Base-by-base conservation (phyloP, 495 filamentous ascomycete species). In the Astrothelium macrocarpum region DNA sequence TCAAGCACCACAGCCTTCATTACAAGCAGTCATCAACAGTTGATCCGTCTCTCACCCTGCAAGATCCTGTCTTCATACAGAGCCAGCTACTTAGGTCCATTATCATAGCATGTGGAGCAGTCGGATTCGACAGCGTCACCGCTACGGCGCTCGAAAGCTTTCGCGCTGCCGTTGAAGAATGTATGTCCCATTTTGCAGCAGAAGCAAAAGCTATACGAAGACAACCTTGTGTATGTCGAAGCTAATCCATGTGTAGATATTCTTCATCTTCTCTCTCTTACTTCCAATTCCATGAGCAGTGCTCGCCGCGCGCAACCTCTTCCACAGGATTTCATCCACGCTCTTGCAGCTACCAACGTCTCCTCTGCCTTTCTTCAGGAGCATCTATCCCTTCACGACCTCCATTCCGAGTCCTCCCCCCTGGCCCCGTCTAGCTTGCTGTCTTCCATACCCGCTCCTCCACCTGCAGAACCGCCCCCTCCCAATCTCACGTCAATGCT, bases 291-390 rank as follows among this genome's bases (percentile, higher is more conserved):
- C 4, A 88, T 90, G 84, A 73, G 78, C 32, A 75, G 80, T 16
- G 77, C 77, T 23, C 79, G 88, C 32, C 84, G 89, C 18, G 77
- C 78, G 18, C 77, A 81, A 58, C 81, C 87, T 2, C 83, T 85
- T 16, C 83, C 88, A 18, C 78, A 82, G 43, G 89, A 92, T 73
- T 91, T 90, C 70, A 80, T 86, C 53, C 80, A 82, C 66, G 86
- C 85, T 42, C 73, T 91, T 39, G 75, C 75, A 12, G 46, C 59
- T 18, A 66, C 66, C 0, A 68, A 68, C 34, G 62, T 62, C 75
- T 70, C 59, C 39, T 65, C 61, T 64, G 74, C 61, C 60, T 75
- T 60, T 72, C 74, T 61, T 69, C 65, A 56, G 29, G 49, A 56
- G 7, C 49, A 56, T 29, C 49, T 56, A n/a, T 56, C 49, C 5